Base-by-base conservation (phyloP, 805 yeast species). In the Wickerhamiella bombiphila region DNA sequence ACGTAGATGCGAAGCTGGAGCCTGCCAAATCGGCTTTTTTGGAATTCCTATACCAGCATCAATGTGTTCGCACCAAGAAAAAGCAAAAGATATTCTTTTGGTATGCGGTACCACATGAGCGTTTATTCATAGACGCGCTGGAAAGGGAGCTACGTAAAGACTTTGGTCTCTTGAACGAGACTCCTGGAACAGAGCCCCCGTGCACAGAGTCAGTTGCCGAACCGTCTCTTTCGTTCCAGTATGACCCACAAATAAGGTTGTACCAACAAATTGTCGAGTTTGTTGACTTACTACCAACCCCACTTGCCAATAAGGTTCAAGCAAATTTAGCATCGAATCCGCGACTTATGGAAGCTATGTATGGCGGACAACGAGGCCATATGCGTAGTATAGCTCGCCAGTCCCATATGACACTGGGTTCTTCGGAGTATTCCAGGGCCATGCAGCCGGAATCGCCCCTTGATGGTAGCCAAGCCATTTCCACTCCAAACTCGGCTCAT, bases 81-180 rank as follows among this genome's bases (percentile, higher is more conserved):
- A 88, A 91, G 53, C 98, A 88, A 56, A 88, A 91, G 54, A 96
- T 88, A 31, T 88, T 88, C 55, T 83, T 79, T 57, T 91, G 97
- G 97, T 85, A 80, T 56, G 79, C 86, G 53, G 96, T 91, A 7
- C 91, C 91, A 18, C 97, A 88, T 58, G 94, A 86, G 53, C 75
- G 79, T 53, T 63, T 88, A 32, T 86, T 91, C 69, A 74, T 83
- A 2, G 97, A 91, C 58, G 96, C 96, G 0, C 60, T 91, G 32
- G 96, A 86, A 55, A 67, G 97, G 49, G 97, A 91, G 55, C 59
- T 86, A 24, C 30, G 47, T 5, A 24, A 24, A 24, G 26, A 24
- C 9, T 13, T 9, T 24, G 26, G 26, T 13, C 26, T 9, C 11
- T 9, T 9, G 9, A 9, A 9, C 26, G 26, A 24, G 9, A 9